Base-by-base conservation (phyloP, 768 basidiomycete genomes). In the Nevesoporus exiguus region DNA sequence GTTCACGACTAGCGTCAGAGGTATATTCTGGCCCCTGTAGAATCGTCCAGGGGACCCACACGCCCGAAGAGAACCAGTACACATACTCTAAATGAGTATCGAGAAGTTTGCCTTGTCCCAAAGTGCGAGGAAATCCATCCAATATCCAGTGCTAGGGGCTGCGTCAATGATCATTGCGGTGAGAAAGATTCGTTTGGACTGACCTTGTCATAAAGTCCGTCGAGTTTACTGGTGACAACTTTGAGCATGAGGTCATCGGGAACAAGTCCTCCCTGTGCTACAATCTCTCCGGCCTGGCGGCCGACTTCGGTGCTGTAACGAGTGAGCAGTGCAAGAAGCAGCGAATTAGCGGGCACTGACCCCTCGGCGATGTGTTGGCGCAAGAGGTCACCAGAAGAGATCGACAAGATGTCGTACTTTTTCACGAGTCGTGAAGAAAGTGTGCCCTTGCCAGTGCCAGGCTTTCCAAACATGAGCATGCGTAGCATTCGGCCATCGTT, bases 51-150 rank as follows among this genome's bases (percentile, higher is more conserved):
- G 31, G 44, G 14, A n/a, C 37, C n/a, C 1, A 33, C 11, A 37
- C 47, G 24, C 19, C 42, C 24, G 36, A 52, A 48, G 29, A 39
- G 21, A 29, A 31, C 31, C 19, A 6, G 14, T 14, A 15, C 29
- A 69, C 81, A 36, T 59, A 88, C 88, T 78, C 78, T 48, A 95
- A 80, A 69, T 91, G 82, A 19, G 76, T 74, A 71, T 95, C 88
- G 9, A 96, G 77, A 42, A 93, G 76, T 66, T 83, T 76, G 3
- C 87, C 92, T 69, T 96, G 93, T n/a, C 78, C 82, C 2, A 93
- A 72, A 11, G 93, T 96, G 34, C 93, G 85, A 48, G 94, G 94
- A 64, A 96, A 95, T 27, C 94, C 94, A 60, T 96, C 94, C 41
- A 95, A 70, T 58, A 96, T 88, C 93, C 93, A 95, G 64, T 90